Percentiles rank a stretch among this genome's conserved stretches.
phyloP scores from a whole-genome alignment of 768 basidiomycete genomes.

The Russula abietina region DNA sequence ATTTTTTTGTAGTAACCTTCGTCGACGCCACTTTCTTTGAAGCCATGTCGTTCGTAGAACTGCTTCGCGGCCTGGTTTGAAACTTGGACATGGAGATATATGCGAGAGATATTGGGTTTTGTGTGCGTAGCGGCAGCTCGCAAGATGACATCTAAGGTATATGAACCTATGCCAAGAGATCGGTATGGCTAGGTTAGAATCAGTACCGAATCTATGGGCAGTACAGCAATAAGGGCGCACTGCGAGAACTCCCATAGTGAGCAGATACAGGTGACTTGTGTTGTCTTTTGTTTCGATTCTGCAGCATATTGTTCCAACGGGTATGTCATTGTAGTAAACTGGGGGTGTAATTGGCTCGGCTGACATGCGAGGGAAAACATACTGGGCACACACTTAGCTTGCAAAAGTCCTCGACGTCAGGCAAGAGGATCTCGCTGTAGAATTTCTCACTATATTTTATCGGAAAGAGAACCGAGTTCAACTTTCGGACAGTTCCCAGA shows the following conservation, averaged over 20 bases:
- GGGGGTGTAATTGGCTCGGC: constrained; percentile 8
- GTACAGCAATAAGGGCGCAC: constrained; percentile 40
- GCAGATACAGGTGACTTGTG: constrained; percentile 62
- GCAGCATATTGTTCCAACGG: constrained; percentile 84
- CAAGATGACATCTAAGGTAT: constrained; percentile 62
- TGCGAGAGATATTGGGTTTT: constrained; percentile 58
- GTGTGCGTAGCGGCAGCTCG: constrained; percentile 51
- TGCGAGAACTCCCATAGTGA: constrained; percentile 89
- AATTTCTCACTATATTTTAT: constrained; percentile 87
- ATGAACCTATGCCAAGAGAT: constrained; percentile 66
- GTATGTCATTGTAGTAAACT: constrained; percentile 94
- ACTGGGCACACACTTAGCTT: constrained; percentile 63
- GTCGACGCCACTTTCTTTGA: constrained; percentile 58
- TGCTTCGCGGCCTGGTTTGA: constrained; percentile 69
- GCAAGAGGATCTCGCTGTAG: constrained; percentile 69
- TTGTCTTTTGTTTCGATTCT: constrained; percentile 66
- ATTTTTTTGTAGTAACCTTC: constrained; percentile 89
- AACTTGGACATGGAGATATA: constrained; percentile 86
- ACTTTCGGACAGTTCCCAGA: constrained; percentile 61
- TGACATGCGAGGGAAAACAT: constrained; percentile 6
- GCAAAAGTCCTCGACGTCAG: constrained; percentile 81
- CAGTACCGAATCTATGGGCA: neutral
- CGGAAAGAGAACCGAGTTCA: constrained; percentile 78
- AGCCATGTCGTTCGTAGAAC: constrained; percentile 83
- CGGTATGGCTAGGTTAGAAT: constrained; percentile 67